Conservation (phyloP, 1,139 yeast species). For the Protomyces macrosporus region DNA sequence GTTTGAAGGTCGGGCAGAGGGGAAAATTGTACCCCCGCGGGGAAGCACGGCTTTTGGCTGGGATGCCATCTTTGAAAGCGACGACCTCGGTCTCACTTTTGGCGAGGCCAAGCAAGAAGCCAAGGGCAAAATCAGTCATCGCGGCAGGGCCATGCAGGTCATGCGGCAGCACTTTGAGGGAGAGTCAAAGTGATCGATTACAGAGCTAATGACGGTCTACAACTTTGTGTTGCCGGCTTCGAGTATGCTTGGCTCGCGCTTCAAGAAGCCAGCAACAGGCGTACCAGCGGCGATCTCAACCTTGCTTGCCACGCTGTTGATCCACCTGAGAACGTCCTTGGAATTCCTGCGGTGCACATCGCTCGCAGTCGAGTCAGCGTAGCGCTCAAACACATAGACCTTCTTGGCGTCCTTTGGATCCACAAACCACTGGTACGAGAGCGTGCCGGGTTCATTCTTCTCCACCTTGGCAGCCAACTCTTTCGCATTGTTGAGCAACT, state of each 20-base stretch:
- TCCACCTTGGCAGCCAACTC: constrained; percentile 2
- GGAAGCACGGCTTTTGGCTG: constrained; percentile 87
- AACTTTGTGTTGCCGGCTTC: constrained; percentile 19
- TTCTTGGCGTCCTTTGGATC: constrained; percentile 12
- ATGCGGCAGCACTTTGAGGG: constrained; percentile 53
- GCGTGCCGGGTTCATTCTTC: constrained; percentile 11
- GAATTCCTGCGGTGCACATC: neutral
- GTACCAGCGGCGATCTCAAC: constrained; percentile 8
- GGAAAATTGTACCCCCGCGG: constrained; percentile 67
- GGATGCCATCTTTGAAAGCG: constrained; percentile 38
- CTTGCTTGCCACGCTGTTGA: constrained; percentile 1
- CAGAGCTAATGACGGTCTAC: neutral
- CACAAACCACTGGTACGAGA: constrained; percentile 18
- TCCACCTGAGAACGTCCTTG: neutral
- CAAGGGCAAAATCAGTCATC: constrained; percentile 80
- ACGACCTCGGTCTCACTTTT: constrained; percentile 39
- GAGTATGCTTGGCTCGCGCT: constrained; percentile 1
- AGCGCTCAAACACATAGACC: constrained; percentile 20
- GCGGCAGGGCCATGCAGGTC: constrained; percentile 74
- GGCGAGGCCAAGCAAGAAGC: constrained; percentile 81
- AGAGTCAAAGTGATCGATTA: neutral
- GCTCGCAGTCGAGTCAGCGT: constrained; percentile 3
- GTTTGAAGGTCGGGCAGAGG: constrained; percentile 74
- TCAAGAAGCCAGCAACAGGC: constrained; percentile 15
- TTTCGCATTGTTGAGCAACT: constrained; percentile 5